Conservation (phyloP, 768 basidiomycete species). For the Butyriboletus loyo region DNA sequence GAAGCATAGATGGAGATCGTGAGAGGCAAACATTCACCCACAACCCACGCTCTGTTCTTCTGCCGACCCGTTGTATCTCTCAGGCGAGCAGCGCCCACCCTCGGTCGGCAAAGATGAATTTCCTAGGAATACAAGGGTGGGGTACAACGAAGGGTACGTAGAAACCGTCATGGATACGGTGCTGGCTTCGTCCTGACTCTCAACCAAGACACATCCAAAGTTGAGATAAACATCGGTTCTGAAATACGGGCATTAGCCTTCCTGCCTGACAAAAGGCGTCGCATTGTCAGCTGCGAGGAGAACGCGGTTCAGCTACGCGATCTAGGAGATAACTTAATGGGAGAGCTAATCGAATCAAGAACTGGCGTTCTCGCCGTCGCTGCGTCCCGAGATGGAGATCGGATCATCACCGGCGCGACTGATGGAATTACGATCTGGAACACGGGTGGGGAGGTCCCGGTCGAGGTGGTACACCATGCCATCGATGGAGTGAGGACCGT, state of each 20-base stretch:
- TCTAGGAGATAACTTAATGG: constrained; percentile 3
- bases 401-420: constrained; percentile 5
- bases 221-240: constrained; percentile 2
- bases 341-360: constrained; percentile 5
- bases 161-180: not conserved
- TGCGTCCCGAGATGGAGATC: constrained; percentile 7
- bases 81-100: too few species aligned
- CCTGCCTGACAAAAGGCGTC: not conserved
- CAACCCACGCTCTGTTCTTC: too few species aligned
- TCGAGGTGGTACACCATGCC: not conserved
- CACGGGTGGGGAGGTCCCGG: not conserved
- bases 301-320: constrained; percentile 6
- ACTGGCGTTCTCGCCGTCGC: constrained; percentile 5
- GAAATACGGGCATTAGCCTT: constrained; percentile 13
- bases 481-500: constrained; percentile 11
- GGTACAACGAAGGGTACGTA: too few species aligned
- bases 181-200: not conserved
- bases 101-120: too few species aligned
- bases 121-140: too few species aligned
- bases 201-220: not conserved
- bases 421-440: constrained; percentile 16
- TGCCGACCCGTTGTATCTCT: too few species aligned
- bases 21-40: too few species aligned
- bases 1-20: too few species aligned
- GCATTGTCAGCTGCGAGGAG: constrained; percentile 13